Evolutionary conservation across 129 eudicot genomes (phyloP), one percentile per base, ranked within the genome.

Genomic region (Arctium minus): DNA sequence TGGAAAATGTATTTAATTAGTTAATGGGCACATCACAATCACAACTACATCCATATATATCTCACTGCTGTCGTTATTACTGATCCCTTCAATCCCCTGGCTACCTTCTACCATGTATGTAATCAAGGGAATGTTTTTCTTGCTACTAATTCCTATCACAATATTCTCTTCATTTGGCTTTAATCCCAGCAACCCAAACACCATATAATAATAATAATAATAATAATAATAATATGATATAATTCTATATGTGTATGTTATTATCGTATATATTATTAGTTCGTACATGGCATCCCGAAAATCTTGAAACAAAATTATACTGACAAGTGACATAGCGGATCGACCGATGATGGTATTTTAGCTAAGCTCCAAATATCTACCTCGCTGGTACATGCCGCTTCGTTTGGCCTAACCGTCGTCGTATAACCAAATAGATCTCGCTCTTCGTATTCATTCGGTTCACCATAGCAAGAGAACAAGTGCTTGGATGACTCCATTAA

Each of bases 301-400:
- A 29, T 37, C 1, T 29, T 29, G 15, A 69, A 48, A 8, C 31
- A 39, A 35, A 38, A 46, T 76, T 79, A 91, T 84, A 85, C 82
- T 9, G 92, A 89, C 73, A 85, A 77, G 37, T 89, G 91, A 53
- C 81, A 78, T 67, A 91, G 38, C 2, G 95, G 91, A 76, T 91
- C 91, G 36, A 88, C 37, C 5, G 86, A 79, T 3, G 87, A 60
- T 3, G 94, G 46, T 33, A 33, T 33, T 78, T 87, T 69, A 8
- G 84, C 82, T 37, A 79, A 79, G 85, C 87, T 85, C 95, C 84
- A 91, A 29, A 88, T 31, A 68, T 90, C 89, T 2, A 77, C 62
- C 74, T 87, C 87, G 65, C 65, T 35, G 71, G 44, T 73, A 35
- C 76, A 80, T 0, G 17, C 70, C 8, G 31, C 70, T 60, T 84